These are phyloP conservation scores for Gliomastix tumulicola DNA, from an alignment of 2,329 filamentous ascomycete species.

Conservation along the genomic window DNA sequence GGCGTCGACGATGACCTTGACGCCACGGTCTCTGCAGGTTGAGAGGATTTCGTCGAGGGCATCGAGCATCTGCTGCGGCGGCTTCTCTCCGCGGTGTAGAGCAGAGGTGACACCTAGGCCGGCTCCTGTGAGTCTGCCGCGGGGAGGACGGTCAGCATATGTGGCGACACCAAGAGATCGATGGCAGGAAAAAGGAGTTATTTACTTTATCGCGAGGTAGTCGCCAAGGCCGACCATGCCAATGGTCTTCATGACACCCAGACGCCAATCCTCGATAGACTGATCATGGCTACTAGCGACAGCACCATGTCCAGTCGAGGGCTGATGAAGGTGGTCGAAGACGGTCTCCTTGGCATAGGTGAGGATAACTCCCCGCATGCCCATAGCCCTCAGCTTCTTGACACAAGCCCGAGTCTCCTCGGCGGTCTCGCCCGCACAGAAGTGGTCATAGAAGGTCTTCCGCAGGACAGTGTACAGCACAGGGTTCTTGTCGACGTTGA, in stretches of 20 bases:
- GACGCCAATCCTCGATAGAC: slow-evolving; percentile 26
- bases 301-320: slow-evolving; percentile 15
- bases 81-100: slow-evolving; percentile 21
- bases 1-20: slow-evolving; percentile 37
- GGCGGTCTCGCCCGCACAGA: slow-evolving; percentile 45
- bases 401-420: slow-evolving; percentile 36
- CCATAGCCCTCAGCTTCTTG: slow-evolving; percentile 35
- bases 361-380: slow-evolving; percentile 48
- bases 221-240: slow-evolving; percentile 23
- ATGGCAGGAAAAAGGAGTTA: not conserved
- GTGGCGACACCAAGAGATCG: not conserved
- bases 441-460: slow-evolving; percentile 46
- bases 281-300: slow-evolving; percentile 21
- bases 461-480: slow-evolving; percentile 38
- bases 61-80: slow-evolving; percentile 31
- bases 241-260: slow-evolving; percentile 20
- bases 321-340: slow-evolving; percentile 25
- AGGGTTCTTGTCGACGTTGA: slow-evolving; percentile 42
- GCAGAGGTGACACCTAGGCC: slow-evolving; percentile 29
- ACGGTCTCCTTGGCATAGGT: slow-evolving; percentile 42
- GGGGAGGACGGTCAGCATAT: not conserved
- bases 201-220: slow-evolving; percentile 29
- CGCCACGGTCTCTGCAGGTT: slow-evolving; percentile 25
- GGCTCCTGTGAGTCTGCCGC: slow-evolving; percentile 30
- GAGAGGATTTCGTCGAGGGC: slow-evolving; percentile 31